Evolutionary conservation across 495 filamentous ascomycete species (phyloP).

Genomic region (Schizothecium vesticola): DNA sequence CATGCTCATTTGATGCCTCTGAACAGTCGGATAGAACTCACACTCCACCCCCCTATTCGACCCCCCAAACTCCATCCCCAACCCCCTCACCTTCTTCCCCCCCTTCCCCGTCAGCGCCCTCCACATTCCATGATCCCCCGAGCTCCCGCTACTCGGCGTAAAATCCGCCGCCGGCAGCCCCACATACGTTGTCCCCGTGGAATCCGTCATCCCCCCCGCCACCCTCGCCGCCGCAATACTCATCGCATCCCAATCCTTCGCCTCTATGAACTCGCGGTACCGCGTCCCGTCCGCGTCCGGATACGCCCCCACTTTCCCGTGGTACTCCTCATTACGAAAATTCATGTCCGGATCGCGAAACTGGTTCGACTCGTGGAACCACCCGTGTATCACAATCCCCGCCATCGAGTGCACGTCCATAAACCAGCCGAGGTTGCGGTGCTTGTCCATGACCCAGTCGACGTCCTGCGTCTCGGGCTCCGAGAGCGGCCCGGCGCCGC

Average conservation of each 20-base stretch:
- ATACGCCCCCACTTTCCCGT: slow-evolving; percentile 33
- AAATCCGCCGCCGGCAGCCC: slow-evolving; percentile 28
- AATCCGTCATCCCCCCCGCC: slow-evolving; percentile 10
- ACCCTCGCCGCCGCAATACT: neutral
- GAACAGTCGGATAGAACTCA: neutral
- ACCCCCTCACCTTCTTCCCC: slow-evolving; percentile 34
- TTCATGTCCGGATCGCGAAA: slow-evolving; percentile 26
- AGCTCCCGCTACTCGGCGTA: slow-evolving; percentile 30
- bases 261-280: slow-evolving; percentile 36
- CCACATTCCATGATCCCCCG: slow-evolving; percentile 13
- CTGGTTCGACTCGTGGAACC: slow-evolving; percentile 39
- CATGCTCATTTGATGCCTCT: neutral
- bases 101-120: neutral
- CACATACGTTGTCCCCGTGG: slow-evolving; percentile 26
- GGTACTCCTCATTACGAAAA: slow-evolving; percentile 33
- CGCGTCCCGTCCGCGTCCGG: slow-evolving; percentile 13
- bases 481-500: slow-evolving; percentile 30
- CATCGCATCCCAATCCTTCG: neutral
- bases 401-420: slow-evolving; percentile 40
- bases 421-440: slow-evolving; percentile 37
- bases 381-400: slow-evolving; percentile 35
- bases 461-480: slow-evolving; percentile 36
- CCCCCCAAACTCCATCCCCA: slow-evolving; percentile 41
- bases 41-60: slow-evolving; percentile 11
- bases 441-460: slow-evolving; percentile 34